Conservation (phyloP, 2,329 filamentous ascomycete genomes). For the Hypocreales sp. region DNA sequence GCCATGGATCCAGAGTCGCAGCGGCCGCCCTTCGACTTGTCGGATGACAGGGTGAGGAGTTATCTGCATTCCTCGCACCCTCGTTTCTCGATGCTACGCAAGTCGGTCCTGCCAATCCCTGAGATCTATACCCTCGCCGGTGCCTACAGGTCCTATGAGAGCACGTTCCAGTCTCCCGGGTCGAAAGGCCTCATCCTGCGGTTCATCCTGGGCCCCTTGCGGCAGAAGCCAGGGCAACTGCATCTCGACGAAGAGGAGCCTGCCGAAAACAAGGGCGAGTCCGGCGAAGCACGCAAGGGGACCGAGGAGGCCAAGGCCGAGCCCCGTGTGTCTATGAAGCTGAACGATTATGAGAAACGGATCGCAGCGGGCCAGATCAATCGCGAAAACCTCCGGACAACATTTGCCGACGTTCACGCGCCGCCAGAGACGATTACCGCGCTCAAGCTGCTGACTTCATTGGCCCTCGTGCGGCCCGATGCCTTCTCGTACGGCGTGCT, state of each 20-base stretch:
- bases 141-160: conserved; percentile 12
- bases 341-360: conserved; percentile 67
- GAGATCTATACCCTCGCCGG: conserved; percentile 24
- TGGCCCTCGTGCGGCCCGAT: conserved; percentile 76
- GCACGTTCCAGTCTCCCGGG: conserved; percentile 7
- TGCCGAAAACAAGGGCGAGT: conserved; percentile 8
- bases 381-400: conserved; percentile 66
- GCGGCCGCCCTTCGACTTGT: conserved; percentile 5
- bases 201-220: conserved; percentile 15
- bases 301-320: conserved; percentile 14
- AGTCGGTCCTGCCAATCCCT: conserved; percentile 20
- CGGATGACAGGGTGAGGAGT: conserved; percentile 9
- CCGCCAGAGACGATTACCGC: conserved; percentile 71
- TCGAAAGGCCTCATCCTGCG: conserved; percentile 14
- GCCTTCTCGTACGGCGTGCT: conserved; percentile 95
- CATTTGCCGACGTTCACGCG: conserved; percentile 76
- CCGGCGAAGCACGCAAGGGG: conserved; percentile 12
- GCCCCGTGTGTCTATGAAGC: conserved; percentile 21
- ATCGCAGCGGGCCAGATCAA: conserved; percentile 72
- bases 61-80: conserved; percentile 12
- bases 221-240: conserved; percentile 14
- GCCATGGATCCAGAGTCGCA: conserved; percentile 14
- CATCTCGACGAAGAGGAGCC: conserved; percentile 16
- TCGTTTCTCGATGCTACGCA: conserved; percentile 14
- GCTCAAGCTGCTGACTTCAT: conserved; percentile 72